Base-by-base conservation (phyloP, 2,329 filamentous ascomycete genomes). In the Dactylella cylindrospora region DNA sequence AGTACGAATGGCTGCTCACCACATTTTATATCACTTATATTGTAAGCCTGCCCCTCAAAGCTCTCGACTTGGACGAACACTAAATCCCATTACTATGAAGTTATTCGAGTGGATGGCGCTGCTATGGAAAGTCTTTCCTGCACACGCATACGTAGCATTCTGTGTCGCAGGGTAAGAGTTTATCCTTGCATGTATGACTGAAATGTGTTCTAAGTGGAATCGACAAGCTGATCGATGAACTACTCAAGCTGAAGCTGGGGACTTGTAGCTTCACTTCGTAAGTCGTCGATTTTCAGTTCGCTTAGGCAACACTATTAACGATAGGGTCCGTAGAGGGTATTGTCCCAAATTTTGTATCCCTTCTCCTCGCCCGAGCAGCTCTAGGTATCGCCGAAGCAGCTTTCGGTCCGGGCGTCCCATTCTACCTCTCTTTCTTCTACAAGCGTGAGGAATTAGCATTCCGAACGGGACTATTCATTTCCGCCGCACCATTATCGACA, bases 401-500 rank as follows among this genome's bases (percentile, higher is more conserved):
- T 1, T 85, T 85, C 65, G 71, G 71, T 28, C 71, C 71, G 5
- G 81, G 82, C 2, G 78, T 84, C 29, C 82, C 82, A 0, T 80
- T 82, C 59, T 85, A 84, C 66, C 72, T 84, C 25, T 82, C 80
- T 12, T 83, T 83, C 72, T 84, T 84, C 71, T 84, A 80, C 71
- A 79, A 77, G 68, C 73, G 80, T 28, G 74, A 80, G 36, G 91
- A 97, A 72, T 76, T 96, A 26, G 91, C 90, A 0, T 85, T 93
- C 62, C 78, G 90, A 29, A 93, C 87, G 0, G 90, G 89, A 17
- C 79, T 95, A 1, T 94, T 95, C 73, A 84, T 96, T 49, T 90
- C 88, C 0, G 90, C 72, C 8, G 82, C 83, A 0, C 83, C 84
- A 1, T 78, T 95, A 3, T 88, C 89, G 1, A 93, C 88, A 33